These are phyloP conservation scores for Aureobasidium namibiae DNA, from an alignment of 2,329 filamentous ascomycete species.

Conservation along the genomic window DNA sequence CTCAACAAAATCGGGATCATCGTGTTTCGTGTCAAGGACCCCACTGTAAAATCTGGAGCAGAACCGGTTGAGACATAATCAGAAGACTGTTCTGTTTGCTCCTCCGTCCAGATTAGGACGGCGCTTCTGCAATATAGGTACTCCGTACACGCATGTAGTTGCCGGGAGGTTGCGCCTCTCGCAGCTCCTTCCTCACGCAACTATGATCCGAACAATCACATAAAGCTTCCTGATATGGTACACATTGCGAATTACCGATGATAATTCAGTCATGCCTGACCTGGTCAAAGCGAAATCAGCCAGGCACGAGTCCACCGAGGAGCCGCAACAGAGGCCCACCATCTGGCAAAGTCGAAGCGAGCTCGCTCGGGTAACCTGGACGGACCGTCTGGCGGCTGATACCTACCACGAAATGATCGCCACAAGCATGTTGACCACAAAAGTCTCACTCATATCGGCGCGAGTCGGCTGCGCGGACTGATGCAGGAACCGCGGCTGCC, in stretches of 20 bases:
- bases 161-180: background rate
- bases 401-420: background rate
- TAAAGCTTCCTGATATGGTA: too few relatives aligned
- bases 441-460: background rate
- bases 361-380: background rate
- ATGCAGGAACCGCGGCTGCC: conserved; percentile 3
- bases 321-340: background rate
- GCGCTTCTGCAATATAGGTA: background rate
- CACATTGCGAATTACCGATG: background rate
- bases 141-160: background rate
- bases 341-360: conserved; percentile 4
- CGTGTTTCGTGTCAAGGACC: background rate
- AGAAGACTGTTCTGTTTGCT: background rate
- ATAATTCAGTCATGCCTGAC: background rate
- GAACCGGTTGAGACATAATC: background rate
- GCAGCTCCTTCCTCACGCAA: background rate
- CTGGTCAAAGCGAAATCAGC: background rate
- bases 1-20: background rate
- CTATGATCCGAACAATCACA: too few relatives aligned
- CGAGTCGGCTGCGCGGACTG: background rate
- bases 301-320: background rate
- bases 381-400: background rate
- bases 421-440: background rate
- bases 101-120: background rate
- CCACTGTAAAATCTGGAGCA: background rate